These are phyloP conservation scores for Liriodendron chinense DNA, from an alignment of 164 flowering plant genomes.

Conservation along the genomic window DNA sequence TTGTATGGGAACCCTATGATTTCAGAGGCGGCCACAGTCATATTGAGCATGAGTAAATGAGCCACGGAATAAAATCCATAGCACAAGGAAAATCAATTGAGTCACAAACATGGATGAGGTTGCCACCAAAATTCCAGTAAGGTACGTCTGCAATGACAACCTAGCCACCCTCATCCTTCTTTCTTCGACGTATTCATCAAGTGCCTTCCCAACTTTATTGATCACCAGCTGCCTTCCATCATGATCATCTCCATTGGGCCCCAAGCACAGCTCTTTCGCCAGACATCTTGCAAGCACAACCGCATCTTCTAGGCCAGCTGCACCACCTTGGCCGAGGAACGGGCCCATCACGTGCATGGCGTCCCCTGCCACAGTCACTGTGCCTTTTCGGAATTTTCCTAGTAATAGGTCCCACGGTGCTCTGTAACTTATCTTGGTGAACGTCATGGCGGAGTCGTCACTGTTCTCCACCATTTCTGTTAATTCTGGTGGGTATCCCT, in stretches of 20 bases:
- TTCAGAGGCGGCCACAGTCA: slow-evolving; percentile 34
- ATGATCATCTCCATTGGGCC: background rate
- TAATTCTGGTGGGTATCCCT: slow-evolving; percentile 27
- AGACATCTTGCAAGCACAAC: slow-evolving; percentile 35
- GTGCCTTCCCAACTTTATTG: slow-evolving; percentile 15
- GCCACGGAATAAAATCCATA: slow-evolving; percentile 6
- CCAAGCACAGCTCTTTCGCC: slow-evolving; percentile 6
- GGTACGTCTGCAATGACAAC: slow-evolving; percentile 22
- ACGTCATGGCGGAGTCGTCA: slow-evolving; percentile 18
- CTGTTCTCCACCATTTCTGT: slow-evolving; percentile 22
- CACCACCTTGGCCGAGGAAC: slow-evolving; percentile 39
- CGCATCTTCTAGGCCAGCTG: slow-evolving; percentile 39
- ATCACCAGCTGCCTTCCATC: background rate
- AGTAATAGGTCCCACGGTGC: slow-evolving; percentile 29
- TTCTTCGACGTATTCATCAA: slow-evolving; percentile 28
- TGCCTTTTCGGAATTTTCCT: slow-evolving; percentile 22
- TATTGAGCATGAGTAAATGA: slow-evolving; percentile 15
- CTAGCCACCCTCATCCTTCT: slow-evolving; percentile 25
- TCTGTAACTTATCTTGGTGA: slow-evolving; percentile 21
- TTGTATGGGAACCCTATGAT: no score
- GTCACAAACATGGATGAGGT: slow-evolving; percentile 4
- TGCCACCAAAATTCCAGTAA: slow-evolving; percentile 15
- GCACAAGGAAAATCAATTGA: background rate
- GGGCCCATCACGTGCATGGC: slow-evolving; percentile 51
- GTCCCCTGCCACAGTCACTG: slow-evolving; percentile 36